Evolutionary conservation across 441 rosid genomes (phyloP).

Genomic region (Croton setiger): DNA sequence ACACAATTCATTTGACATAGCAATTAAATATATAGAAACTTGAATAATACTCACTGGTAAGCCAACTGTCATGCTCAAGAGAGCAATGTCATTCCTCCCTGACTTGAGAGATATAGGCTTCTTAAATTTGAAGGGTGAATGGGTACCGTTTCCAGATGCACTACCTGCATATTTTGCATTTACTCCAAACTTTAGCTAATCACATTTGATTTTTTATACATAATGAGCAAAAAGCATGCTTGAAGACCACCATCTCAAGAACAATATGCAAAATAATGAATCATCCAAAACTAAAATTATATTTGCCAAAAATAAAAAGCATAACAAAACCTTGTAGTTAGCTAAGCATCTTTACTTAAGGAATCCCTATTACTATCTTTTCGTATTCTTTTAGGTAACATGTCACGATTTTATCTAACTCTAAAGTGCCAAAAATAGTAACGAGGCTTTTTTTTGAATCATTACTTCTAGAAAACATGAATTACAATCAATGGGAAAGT

Average conservation of each 20-base stretch:
- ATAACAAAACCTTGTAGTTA: too few relatives aligned
- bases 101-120: conserved; percentile 61
- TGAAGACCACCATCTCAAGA: conserved; percentile 2
- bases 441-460: conserved; percentile 1
- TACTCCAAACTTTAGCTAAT: conserved; percentile 12
- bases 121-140: conserved; percentile 56
- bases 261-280: not conserved
- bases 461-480: not conserved
- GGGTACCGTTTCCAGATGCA: conserved; percentile 75
- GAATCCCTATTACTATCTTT: too few relatives aligned
- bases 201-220: not conserved
- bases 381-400: too few relatives aligned
- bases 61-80: conserved; percentile 91
- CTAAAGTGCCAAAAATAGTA: not conserved
- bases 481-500: not conserved
- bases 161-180: conserved; percentile 47
- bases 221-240: conserved; percentile 3
- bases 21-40: not conserved
- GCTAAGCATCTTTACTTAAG: too few relatives aligned
- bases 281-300: too few relatives aligned
- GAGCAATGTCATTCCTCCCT: conserved; percentile 72
- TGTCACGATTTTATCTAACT: too few relatives aligned
- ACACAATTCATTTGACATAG: not conserved
- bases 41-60: conserved; percentile 51
- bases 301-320: too few relatives aligned